Conservation (phyloP, 2,329 filamentous ascomycete species). For the Furcasterigmium sp. region DNA sequence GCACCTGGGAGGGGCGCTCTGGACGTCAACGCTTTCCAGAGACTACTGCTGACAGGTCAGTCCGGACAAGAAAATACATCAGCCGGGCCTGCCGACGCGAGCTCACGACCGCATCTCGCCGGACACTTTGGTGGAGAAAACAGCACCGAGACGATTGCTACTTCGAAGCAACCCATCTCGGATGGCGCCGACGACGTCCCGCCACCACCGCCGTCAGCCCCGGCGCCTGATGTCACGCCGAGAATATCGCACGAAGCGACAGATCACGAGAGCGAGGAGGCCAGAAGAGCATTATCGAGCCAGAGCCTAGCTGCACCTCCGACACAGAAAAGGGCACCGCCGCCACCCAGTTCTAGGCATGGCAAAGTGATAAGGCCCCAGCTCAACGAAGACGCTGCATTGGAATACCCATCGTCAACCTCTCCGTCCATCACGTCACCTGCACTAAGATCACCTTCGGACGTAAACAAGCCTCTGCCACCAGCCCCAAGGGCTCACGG, state of each 20-base stretch:
- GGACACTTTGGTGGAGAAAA: conserved; percentile 37
- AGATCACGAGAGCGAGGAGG: conserved; percentile 42
- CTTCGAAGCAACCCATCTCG: conserved; percentile 54
- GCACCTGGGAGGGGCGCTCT: conserved; percentile 40
- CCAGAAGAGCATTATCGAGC: conserved; percentile 29
- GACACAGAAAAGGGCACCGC: conserved; percentile 61
- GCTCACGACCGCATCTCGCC: conserved; percentile 7
- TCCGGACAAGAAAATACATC: conserved; percentile 24
- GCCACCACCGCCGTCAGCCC: not conserved
- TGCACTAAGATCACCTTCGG: conserved; percentile 31
- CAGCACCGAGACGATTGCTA: conserved; percentile 52
- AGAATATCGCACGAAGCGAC: conserved; percentile 55
- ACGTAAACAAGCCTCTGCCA: conserved; percentile 60
- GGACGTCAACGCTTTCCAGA: conserved; percentile 74
- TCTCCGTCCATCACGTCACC: conserved; percentile 16
- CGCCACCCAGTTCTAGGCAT: conserved; percentile 68
- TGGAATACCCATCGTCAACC: conserved; percentile 11
- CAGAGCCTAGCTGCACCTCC: conserved; percentile 17
- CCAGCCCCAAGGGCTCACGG: conserved; percentile 42
- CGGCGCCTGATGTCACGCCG: conserved; percentile 31
- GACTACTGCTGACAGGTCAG: conserved; percentile 70
- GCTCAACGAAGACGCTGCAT: conserved; percentile 29
- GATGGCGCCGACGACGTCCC: conserved; percentile 41
- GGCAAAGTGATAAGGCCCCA: conserved; percentile 64
- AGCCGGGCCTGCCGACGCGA: conserved; percentile 10